Evolutionary conservation across 371 early-diverging fungal species (phyloP), one percentile per base, ranked within the genome.

Genomic region (Actinomucor elegans): DNA sequence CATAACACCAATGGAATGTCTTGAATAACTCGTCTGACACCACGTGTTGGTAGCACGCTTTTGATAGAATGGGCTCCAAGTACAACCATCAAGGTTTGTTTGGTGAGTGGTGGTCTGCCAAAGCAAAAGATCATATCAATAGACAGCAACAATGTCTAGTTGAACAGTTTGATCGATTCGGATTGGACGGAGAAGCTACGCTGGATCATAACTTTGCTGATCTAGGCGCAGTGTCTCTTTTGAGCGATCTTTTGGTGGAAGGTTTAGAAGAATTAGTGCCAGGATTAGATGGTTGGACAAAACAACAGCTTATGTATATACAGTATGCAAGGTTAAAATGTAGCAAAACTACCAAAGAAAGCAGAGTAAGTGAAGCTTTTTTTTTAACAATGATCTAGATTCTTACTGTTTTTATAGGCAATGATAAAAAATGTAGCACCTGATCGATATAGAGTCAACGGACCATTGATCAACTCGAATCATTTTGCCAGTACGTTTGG

Each of bases 201-300:
- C 59, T 91, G 5, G 79, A 83, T 14, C 84, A 85, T 54, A 91
- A 91, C 52, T 42, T 90, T 21, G 90, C 92, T 0, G 91, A 90
- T 52, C 76, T 79, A 33, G 88, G 85, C 11, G 91, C 83, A 4
- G 15, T 32, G 10, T 10, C 21, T 41, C 78, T n/a, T n/a, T n/a
- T n/a, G n/a, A n/a, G n/a, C n/a, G n/a, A n/a, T 23, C 41, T 36
- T n/a, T 18, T 56, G 38, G 6, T 37, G 17, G 55, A 55, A 20
- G 20, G 50, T 10, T n/a, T 42, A 27, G 31, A 27, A 29, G 18
- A 0, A 36, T 34, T 18, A 8, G n/a, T 35, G 23, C 75, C 86
- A 3, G 87, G 87, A 3, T 46, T 87, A 21, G 66, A 67, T 17
- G 49, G 64, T 28, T 74, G 69, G 48, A 66, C 77, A 5, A 58